A percentile compares a stretch with the other conserved stretches of the same genome.
These are phyloP conservation scores for Plectosphaerella sp. DNA, from an alignment of 2,329 filamentous ascomycete species.

Conservation along the genomic window DNA sequence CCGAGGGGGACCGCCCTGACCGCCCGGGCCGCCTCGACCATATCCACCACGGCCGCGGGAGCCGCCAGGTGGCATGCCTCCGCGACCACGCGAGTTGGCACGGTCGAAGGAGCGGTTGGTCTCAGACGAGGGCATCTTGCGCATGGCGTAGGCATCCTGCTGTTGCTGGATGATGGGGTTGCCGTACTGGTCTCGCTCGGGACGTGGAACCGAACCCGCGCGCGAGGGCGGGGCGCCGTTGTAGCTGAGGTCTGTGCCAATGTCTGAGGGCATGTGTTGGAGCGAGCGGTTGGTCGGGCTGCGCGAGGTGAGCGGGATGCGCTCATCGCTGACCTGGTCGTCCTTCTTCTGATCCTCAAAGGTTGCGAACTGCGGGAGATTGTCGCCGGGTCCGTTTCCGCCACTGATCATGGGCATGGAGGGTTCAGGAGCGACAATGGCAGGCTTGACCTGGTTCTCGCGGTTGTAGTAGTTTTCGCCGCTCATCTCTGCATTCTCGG, in stretches of 20 bases:
- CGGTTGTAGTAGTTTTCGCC: conserved; percentile 86
- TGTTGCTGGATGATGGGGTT: conserved; percentile 43
- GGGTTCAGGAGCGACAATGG: conserved; percentile 45
- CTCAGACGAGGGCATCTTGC: conserved; percentile 34
- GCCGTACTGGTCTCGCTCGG: conserved; percentile 58
- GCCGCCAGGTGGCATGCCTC: conserved; percentile 30
- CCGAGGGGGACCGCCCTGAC: conserved; percentile 33
- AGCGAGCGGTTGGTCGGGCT: conserved; percentile 57
- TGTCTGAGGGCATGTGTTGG: conserved; percentile 36
- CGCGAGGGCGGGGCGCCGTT: conserved; percentile 20
- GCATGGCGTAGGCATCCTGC: conserved; percentile 41
- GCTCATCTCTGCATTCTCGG: conserved; percentile 95
- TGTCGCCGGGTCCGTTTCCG: conserved; percentile 45
- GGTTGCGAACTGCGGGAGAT: conserved; percentile 53
- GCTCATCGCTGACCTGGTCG: conserved; percentile 62
- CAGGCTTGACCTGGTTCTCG: conserved; percentile 51
- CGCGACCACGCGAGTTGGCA: conserved; percentile 51
- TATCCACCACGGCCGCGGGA: conserved; percentile 39
- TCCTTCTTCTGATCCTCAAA: conserved; percentile 65
- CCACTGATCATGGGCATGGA: conserved; percentile 52
- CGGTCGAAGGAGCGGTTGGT: conserved; percentile 27
- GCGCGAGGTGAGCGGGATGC: conserved; percentile 63
- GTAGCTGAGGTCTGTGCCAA: conserved; percentile 27
- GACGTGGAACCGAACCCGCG: conserved; percentile 32
- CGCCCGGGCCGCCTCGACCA: conserved; percentile 31